Evolutionary conservation across 345 rosid genomes (phyloP).

Genomic region (Syzygium aromaticum): DNA sequence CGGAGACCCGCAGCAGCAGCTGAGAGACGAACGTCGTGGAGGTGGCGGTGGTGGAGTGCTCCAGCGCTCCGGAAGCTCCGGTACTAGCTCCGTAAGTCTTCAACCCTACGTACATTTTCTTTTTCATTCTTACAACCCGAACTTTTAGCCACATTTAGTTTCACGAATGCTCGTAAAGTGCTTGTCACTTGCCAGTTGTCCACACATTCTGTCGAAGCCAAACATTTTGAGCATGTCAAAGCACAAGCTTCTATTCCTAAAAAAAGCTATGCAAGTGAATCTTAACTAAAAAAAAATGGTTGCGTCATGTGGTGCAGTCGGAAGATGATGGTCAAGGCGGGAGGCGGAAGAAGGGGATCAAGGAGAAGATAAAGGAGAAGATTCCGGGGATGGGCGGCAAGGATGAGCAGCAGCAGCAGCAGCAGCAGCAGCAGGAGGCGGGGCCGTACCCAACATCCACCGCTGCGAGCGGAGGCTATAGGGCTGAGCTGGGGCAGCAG

Average conservation of each 20-base stretch:
- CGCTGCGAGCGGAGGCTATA: background rate
- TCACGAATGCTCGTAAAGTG: background rate
- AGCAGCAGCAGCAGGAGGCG: too few relatives aligned
- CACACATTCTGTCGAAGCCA: background rate
- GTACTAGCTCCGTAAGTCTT: slow-evolving; percentile 42
- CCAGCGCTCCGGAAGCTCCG: slow-evolving; percentile 47
- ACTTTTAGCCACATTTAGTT: background rate
- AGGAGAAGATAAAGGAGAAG: slow-evolving; percentile 46
- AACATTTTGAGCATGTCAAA: background rate
- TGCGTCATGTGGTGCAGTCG: slow-evolving; percentile 1
- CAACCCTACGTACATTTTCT: background rate
- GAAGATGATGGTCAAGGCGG: slow-evolving; percentile 74
- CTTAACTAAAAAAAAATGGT: background rate
- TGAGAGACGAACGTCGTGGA: slow-evolving; percentile 2
- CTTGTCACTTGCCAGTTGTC: background rate
- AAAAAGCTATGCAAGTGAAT: background rate
- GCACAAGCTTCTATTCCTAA: background rate
- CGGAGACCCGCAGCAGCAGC: background rate
- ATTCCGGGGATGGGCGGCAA: slow-evolving; percentile 27
- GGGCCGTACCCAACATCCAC: slow-evolving; percentile 12
- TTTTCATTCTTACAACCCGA: background rate
- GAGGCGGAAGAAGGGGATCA: slow-evolving; percentile 52
- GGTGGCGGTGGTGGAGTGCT: slow-evolving; percentile 22
- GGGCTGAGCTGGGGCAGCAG: slow-evolving; percentile 4
- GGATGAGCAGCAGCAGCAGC: slow-evolving; percentile 8